Conservation (phyloP, 495 filamentous ascomycete genomes). For the Aspergillus incahuasiensis region DNA sequence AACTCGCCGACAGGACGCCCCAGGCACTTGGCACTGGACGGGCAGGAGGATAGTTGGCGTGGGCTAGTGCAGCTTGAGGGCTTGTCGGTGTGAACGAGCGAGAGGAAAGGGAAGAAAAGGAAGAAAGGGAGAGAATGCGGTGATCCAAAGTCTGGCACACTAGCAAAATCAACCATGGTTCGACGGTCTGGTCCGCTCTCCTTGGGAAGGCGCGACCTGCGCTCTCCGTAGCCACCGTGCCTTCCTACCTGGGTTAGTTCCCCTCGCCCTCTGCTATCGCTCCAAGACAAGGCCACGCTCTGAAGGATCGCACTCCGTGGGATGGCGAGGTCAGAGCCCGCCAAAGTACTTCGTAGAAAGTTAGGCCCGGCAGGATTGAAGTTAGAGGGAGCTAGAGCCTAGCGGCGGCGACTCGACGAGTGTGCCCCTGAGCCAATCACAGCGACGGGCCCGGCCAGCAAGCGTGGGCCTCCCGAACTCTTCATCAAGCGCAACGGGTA, state of each 20-base stretch:
- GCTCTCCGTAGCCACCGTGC: no score
- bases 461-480: background rate
- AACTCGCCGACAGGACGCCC: background rate
- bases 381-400: background rate
- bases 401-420: background rate
- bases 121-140: slow-evolving; percentile 6
- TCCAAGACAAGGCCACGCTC: no score
- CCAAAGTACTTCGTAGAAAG: no score
- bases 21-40: no score
- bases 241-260: no score
- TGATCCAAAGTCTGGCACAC: slow-evolving; percentile 18
- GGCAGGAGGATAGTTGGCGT: background rate
- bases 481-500: background rate
- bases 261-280: no score
- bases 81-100: background rate
- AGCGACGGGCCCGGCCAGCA: background rate
- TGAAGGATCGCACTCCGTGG: background rate
- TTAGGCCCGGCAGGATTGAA: background rate
- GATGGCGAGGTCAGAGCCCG: background rate
- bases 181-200: background rate
- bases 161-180: slow-evolving; percentile 21
- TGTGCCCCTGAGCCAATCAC: background rate
- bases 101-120: background rate
- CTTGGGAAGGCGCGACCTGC: background rate
- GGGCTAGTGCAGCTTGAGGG: no score